These are phyloP conservation scores for Nakazawaea siamensis DNA, from an alignment of 805 yeast genomes.

Conservation along the genomic window DNA sequence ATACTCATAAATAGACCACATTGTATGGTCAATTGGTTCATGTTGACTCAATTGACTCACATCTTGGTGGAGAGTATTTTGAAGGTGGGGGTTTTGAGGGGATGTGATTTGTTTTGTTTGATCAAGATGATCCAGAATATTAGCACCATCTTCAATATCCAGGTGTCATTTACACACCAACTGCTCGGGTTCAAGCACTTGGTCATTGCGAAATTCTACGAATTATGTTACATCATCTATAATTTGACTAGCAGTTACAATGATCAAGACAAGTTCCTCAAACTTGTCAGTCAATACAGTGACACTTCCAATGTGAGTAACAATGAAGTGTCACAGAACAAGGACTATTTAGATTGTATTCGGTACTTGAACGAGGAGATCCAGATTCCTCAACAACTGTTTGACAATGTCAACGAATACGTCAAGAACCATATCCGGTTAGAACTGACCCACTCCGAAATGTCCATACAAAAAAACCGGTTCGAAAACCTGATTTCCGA, in stretches of 20 bases:
- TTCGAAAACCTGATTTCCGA: too few species aligned
- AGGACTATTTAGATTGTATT: not conserved
- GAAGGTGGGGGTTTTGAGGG: not conserved
- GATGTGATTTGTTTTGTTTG: not conserved
- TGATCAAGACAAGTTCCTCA: conserved; percentile 1
- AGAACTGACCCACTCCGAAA: too few species aligned
- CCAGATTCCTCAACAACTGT: not conserved
- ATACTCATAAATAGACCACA: not conserved
- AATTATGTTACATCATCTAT: conserved; percentile 2
- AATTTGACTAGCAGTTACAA: not conserved
- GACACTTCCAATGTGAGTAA: not conserved
- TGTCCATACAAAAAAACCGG: too few species aligned
- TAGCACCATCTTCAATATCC: too few species aligned
- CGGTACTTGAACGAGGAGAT: conserved; percentile 1
- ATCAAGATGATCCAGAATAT: conserved; percentile 4
- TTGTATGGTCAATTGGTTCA: conserved; percentile 1
- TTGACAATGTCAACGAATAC: too few species aligned
- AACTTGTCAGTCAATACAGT: not conserved
- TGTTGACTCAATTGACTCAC: conserved; percentile 1
- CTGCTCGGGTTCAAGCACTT: too few species aligned
- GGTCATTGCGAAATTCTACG: not conserved
- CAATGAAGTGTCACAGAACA: not conserved
- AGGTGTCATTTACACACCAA: too few species aligned
- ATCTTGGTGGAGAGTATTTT: conserved; percentile 1
- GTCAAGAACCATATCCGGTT: too few species aligned